These are phyloP conservation scores for Penicillium sp. DNA, from an alignment of 2,329 filamentous ascomycete genomes.

Conservation along the genomic window DNA sequence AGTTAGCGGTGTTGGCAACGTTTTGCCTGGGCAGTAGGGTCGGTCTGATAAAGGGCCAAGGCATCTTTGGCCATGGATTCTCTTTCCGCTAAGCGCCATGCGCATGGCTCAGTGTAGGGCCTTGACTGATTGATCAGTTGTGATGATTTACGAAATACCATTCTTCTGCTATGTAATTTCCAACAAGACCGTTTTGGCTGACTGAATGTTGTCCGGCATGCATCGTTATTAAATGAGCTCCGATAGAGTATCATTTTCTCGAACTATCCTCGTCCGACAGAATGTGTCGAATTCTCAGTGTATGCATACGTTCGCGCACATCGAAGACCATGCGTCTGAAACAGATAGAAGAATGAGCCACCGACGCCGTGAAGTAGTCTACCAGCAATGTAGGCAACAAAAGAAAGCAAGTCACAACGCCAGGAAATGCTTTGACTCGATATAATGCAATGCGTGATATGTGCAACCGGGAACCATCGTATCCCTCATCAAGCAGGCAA, in stretches of 20 bases:
- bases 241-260: neutral
- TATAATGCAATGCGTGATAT: constrained; percentile 14
- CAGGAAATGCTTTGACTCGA: constrained; percentile 23
- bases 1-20: constrained; percentile 38
- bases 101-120: neutral
- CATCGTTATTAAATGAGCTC: neutral
- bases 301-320: neutral
- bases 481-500: constrained; percentile 23
- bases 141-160: constrained; percentile 9
- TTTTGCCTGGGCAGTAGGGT: constrained; percentile 43
- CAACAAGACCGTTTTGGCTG: neutral
- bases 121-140: neutral
- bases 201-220: neutral
- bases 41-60: too few species aligned
- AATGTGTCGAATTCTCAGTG: neutral
- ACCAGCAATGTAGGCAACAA: neutral
- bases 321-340: neutral
- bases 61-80: neutral
- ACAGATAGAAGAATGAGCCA: neutral
- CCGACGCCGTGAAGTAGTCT: constrained; percentile 6
- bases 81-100: neutral
- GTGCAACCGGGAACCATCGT: neutral
- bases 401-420: constrained; percentile 23
- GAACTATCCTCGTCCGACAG: neutral
- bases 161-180: constrained; percentile 1